Conservation (phyloP, 192 early-diverging fungal species). For the Backusella australiensis region DNA sequence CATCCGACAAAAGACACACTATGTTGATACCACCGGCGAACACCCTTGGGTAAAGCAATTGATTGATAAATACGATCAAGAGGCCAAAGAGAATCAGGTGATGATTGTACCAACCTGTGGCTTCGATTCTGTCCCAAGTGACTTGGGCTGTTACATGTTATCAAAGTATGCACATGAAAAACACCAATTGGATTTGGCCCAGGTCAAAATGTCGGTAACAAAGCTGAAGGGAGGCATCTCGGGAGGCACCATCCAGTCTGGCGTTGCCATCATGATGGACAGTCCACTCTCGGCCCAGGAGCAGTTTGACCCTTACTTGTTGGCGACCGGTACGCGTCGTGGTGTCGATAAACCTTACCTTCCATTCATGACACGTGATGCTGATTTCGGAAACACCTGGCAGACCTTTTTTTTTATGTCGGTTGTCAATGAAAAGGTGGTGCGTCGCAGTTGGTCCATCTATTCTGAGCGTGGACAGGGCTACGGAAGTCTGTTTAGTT, state of each 20-base stretch:
- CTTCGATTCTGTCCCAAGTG: constrained; percentile 91
- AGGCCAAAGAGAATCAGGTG: constrained; percentile 61
- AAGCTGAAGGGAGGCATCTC: constrained; percentile 53
- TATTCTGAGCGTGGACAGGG: constrained; percentile 34
- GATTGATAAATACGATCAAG: constrained; percentile 63
- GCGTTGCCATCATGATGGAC: constrained; percentile 29
- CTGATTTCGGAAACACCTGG: constrained; percentile 53
- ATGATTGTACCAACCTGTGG: constrained; percentile 83
- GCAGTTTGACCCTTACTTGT: constrained; percentile 25
- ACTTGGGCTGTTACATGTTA: constrained; percentile 76
- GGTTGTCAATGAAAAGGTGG: constrained; percentile 58
- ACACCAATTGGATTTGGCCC: constrained; percentile 41
- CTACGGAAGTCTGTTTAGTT: constrained; percentile 44
- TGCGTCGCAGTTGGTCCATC: constrained; percentile 61
- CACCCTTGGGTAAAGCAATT: constrained; percentile 59
- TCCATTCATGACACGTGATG: constrained; percentile 44
- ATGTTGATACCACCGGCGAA: constrained; percentile 92
- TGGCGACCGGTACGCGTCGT: constrained; percentile 13
- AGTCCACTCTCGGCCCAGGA: background rate
- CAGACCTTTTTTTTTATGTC: constrained; percentile 67
- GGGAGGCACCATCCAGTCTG: constrained; percentile 66
- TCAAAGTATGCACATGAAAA: background rate
- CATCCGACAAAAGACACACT: constrained; percentile 71
- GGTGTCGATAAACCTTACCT: constrained; percentile 35
- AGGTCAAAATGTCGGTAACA: constrained; percentile 63